Evolutionary conservation across 352 stramenopile species (phyloP), one percentile per base, ranked within the genome.

Genomic region (Phytopythium aichiense): DNA sequence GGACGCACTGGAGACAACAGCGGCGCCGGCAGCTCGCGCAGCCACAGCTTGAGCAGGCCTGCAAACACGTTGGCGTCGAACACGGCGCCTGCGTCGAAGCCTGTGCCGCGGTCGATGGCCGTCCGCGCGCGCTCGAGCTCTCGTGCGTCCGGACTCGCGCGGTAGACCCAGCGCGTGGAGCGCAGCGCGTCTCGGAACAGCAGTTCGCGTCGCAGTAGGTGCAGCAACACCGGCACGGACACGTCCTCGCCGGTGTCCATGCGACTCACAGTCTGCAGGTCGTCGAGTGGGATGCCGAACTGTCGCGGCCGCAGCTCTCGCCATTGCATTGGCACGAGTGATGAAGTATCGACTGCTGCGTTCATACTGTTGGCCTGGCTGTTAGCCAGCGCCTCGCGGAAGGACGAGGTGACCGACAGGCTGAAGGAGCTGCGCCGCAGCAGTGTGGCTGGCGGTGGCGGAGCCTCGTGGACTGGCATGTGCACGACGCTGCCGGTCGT

Each of bases 31-130:
- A 91, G 67, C 20, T 91, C 77, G 13, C 81, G 74, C 5, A 90
- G 65, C 77, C 76, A 90, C n/a, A 73, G 58, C 50, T 90, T 90
- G 43, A 88, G 58, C 23, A 90, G 70, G 58, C 78, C 84, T 0
- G 76, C 76, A 59, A 81, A 87, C 4, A 88, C 71, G 45, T 83
- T 76, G 13, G 78, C 72, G 25, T 90, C 81, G 6, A 38, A 53
- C 4, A 80, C 45, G 9, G 67, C 64, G 6, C 53, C 30, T 6
- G 61, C 38, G 18, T 85, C 75, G 40, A 91, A 85, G 3, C 30
- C 66, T 2, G 28, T 8, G 28, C 81, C 77, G 37, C 67, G 55
- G 42, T 91, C 71, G 58, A 88, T 84, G 7, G 71, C 74, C 1
- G 69, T 49, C 51, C 83, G 87, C 12, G 72, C 68, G 23, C 57